Conservation (phyloP, 2,329 filamentous ascomycete species). For the Phyllosticta ampelicida region DNA sequence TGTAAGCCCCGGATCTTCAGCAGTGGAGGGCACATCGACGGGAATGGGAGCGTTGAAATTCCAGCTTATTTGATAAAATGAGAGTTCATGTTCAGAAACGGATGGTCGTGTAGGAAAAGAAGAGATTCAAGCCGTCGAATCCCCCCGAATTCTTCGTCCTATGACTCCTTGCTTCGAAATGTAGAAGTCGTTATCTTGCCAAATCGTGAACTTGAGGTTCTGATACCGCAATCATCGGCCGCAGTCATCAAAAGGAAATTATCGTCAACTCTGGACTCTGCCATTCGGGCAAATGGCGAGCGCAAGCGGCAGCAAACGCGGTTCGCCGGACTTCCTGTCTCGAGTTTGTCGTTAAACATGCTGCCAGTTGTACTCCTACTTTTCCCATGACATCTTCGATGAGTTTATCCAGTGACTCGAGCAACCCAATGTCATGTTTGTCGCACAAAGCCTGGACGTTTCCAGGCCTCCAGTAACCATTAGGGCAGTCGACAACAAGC, state of each 20-base stretch:
- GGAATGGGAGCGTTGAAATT: neutral
- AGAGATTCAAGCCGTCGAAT: neutral
- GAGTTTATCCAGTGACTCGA: conserved; percentile 35
- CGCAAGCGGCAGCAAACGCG: too few species aligned
- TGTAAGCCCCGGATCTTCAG: neutral
- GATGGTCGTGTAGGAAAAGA: neutral
- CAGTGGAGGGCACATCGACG: neutral
- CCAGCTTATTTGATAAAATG: neutral
- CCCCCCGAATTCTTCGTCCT: neutral
- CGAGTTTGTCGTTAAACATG: neutral
- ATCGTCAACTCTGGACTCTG: too few species aligned
- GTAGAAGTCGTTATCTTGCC: too few species aligned
- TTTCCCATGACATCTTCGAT: conserved; percentile 19
- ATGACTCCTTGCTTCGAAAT: too few species aligned
- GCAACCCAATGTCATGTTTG: conserved; percentile 35
- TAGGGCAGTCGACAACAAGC: conserved; percentile 43
- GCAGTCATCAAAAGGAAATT: too few species aligned
- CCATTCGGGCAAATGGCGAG: too few species aligned
- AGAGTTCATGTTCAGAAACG: neutral
- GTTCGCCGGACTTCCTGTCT: neutral
- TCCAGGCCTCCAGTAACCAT: conserved; percentile 46
- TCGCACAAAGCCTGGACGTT: conserved; percentile 50
- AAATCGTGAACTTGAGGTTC: too few species aligned
- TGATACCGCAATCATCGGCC: too few species aligned
- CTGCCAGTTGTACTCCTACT: neutral